These are phyloP conservation scores for Fusarium dimerum DNA, from an alignment of 2,329 filamentous ascomycete genomes.

Conservation along the genomic window DNA sequence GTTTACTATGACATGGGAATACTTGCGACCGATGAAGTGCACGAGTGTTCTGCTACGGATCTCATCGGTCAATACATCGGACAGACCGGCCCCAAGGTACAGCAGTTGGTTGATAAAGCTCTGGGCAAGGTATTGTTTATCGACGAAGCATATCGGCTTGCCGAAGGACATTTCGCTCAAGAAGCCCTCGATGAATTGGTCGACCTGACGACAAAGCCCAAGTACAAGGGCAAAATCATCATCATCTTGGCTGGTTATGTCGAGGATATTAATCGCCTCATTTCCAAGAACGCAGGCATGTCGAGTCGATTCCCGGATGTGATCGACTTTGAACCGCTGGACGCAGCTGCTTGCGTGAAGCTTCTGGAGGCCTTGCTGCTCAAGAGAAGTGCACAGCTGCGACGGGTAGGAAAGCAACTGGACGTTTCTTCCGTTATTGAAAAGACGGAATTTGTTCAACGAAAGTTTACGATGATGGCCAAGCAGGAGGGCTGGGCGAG, in stretches of 20 bases:
- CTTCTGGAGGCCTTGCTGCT: slow-evolving; percentile 41
- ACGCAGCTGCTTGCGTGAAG: slow-evolving; percentile 40
- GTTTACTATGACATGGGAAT: slow-evolving; percentile 76
- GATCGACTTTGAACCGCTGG: slow-evolving; percentile 55
- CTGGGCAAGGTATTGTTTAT: slow-evolving; percentile 70
- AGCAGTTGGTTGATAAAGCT: slow-evolving; percentile 56
- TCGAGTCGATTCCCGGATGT: slow-evolving; percentile 65
- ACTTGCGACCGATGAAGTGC: slow-evolving; percentile 57
- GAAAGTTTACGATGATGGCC: slow-evolving; percentile 42
- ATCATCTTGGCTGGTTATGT: slow-evolving; percentile 72
- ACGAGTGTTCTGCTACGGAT: slow-evolving; percentile 68
- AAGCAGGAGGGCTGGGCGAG: slow-evolving; percentile 59
- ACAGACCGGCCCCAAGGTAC: slow-evolving; percentile 68
- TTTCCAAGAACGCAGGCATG: slow-evolving; percentile 63
- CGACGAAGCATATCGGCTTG: slow-evolving; percentile 70
- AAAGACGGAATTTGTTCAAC: too few relatives aligned
- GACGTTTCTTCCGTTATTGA: too few relatives aligned
- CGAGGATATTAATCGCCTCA: slow-evolving; percentile 63
- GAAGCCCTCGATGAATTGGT: slow-evolving; percentile 58
- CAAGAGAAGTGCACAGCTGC: slow-evolving; percentile 25
- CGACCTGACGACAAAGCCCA: slow-evolving; percentile 53
- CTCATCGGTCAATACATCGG: slow-evolving; percentile 69
- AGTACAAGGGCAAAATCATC: slow-evolving; percentile 60
- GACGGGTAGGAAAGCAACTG: too few relatives aligned
- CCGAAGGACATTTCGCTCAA: slow-evolving; percentile 52